Evolutionary conservation across 1,284 basidiomycete genomes (phyloP), one percentile per base, ranked within the genome.

Genomic region (Ceratobasidium sp.): DNA sequence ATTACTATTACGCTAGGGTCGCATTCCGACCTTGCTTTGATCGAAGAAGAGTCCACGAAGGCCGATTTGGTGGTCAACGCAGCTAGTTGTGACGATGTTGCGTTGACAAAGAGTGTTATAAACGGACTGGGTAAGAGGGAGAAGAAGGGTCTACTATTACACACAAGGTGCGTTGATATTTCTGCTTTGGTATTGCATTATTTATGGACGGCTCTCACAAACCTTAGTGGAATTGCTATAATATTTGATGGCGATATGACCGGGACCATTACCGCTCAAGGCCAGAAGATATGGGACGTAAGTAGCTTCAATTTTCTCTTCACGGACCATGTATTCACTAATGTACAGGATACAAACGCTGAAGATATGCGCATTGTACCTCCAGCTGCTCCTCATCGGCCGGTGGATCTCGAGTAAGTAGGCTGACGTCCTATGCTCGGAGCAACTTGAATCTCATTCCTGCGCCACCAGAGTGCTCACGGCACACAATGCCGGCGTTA

Each of bases 31-130:
- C n/a, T 44, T 7, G 80, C 78, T 3, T 58, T 79, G 15, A 78
- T 82, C 61, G 58, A 68, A 33, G 68, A 73, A 15, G 77, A 79
- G 20, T 77, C 81, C 12, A 76, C 73, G 10, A 63, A 55, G 20
- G 80, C 81, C 4, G 82, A 82, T 56, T 71, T 82, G 42, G 79
- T 81, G 0, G 2, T 82, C 66, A 82, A 82, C 64, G 20, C 70
- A 23, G 81, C 64, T 18, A 79, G 80, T 58, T 53, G 73, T 9
- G 82, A 82, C 44, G 77, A 81, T 44, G 40, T 79, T 0, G 53
- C n/a, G 23, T 77, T 82, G 69, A 75, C 55, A 15, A 60, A 73
- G n/a, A 78, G 81, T 9, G 77, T 82, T 40, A 53, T 81, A 9
- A 49, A 42, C 18, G 64, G 64, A 6, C 28, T 67, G 26, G 44